Percentiles rank a stretch among this genome's conserved stretches.
These are phyloP conservation scores for Mycena venus DNA, from an alignment of 768 basidiomycete species.

Conservation along the genomic window DNA sequence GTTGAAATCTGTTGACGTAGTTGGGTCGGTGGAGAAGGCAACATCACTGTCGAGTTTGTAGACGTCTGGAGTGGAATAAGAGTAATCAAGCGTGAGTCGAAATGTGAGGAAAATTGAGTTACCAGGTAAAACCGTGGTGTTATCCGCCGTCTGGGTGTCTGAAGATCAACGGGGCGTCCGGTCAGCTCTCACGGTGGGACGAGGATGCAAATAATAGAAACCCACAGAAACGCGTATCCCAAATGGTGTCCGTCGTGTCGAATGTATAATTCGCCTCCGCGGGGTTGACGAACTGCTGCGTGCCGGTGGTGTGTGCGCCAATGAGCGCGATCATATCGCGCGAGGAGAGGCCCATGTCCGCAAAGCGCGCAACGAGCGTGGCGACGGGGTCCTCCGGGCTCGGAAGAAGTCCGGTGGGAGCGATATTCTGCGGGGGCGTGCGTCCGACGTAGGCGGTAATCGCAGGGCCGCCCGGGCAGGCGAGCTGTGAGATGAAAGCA, in stretches of 20 bases:
- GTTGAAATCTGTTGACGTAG: constrained; percentile 17
- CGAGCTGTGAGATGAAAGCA: neutral
- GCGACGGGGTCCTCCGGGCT: constrained; percentile 9
- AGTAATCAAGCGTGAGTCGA: no score
- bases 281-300: constrained; percentile 27
- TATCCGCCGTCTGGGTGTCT: neutral
- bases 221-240: constrained; percentile 33
- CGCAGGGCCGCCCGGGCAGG: constrained; percentile 31
- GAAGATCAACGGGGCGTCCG: neutral
- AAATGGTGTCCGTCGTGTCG: constrained; percentile 26
- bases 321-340: constrained; percentile 31
- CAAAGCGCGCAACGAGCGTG: constrained; percentile 23
- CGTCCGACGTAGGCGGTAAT: constrained; percentile 31
- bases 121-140: neutral
- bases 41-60: constrained; percentile 28
- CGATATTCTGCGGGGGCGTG: neutral
- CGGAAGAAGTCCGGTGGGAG: no score
- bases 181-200: neutral
- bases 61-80: neutral
- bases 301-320: constrained; percentile 24
- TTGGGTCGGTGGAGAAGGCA: constrained; percentile 22
- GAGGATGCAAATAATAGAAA: neutral
- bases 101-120: neutral
- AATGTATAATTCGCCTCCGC: neutral
- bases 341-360: constrained; percentile 26